Evolutionary conservation across 805 yeast species (phyloP), one percentile per base, ranked within the genome.

Genomic region (Lipomyces kockii): DNA sequence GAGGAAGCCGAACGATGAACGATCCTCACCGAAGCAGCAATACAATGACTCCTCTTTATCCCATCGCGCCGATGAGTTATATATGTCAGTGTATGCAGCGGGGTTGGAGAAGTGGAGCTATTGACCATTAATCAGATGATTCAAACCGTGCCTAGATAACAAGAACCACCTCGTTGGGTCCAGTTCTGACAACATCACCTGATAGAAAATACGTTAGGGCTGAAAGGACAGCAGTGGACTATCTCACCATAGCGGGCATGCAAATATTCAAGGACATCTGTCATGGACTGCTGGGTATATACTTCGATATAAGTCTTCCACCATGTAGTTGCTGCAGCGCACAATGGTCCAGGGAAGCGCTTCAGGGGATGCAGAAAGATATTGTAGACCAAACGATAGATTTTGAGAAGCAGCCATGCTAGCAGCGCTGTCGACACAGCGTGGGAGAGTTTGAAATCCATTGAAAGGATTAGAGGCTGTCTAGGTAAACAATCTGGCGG

Each of bases 1-100:
- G 7, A 43, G n/a, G 49, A 43, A 43, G 49, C 49, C 49, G 49
- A 43, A 43, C 49, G 49, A 43, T 43, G 49, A 43, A 14, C 49
- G 49, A 43, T 43, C 49, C 49, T 43, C 49, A 43, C 49, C 49
- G 20, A 43, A 43, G 49, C 49, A 17, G 1, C 49, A 8, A 17
- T 43, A 43, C 49, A 43, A 43, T 43, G 49, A 43, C 49, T 43
- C 49, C 49, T 43, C 49, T 43, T 43, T 43, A 43, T 43, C 49
- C 49, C 49, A 43, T 43, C 49, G 49, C 49, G 49, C 49, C n/a
- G 49, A 14, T 43, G 49, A 43, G 20, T 43, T 43, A 22, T 43
- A 43, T 43, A 43, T n/a, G 49, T 43, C 49, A 17, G 17, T 43
- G 49, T 43, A 43, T 43, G 49, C 49, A 43, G 49, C 49, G 5